Evolutionary conservation across 441 rosid species (phyloP).

Genomic region (Euphorbia celastroides): DNA sequence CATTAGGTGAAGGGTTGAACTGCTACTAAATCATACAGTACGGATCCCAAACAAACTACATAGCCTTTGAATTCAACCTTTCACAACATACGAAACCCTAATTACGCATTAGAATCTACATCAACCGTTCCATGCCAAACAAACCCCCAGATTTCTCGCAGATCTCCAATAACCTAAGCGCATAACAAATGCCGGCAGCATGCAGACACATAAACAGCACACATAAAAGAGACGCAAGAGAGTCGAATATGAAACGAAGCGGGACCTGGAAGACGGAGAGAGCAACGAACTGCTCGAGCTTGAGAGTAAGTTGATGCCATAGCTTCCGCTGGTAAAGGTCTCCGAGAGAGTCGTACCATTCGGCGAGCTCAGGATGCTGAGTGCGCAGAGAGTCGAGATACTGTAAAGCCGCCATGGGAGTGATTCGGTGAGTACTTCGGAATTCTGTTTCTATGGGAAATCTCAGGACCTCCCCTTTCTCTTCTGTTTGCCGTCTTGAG

Average conservation of each 20-base stretch:
- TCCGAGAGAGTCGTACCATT: conserved; percentile 74
- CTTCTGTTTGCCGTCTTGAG: background rate
- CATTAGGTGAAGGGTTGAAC: too few relatives aligned
- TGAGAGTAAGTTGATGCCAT: conserved; percentile 95
- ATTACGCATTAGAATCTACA: conserved; percentile 21
- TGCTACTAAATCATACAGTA: too few relatives aligned
- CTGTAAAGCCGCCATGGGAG: conserved; percentile 73
- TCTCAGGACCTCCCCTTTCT: background rate
- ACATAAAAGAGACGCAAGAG: background rate
- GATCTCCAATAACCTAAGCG: conserved; percentile 21
- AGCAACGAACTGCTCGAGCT: conserved; percentile 91
- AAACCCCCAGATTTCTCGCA: conserved; percentile 3
- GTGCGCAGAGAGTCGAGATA: conserved; percentile 60
- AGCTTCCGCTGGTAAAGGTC: conserved; percentile 96
- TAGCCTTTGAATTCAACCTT: background rate
- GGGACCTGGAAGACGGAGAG: conserved; percentile 73
- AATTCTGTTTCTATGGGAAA: background rate
- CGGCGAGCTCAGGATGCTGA: conserved; percentile 66
- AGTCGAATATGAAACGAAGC: background rate
- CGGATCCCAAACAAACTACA: too few relatives aligned
- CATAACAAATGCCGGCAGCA: background rate
- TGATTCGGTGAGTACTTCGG: conserved; percentile 8
- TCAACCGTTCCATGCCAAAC: background rate
- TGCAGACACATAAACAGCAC: background rate
- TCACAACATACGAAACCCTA: conserved; percentile 1